A percentile compares a stretch with the other conserved stretches of the same genome.
These are phyloP conservation scores for Hypoxylon fuscum DNA, from an alignment of 495 filamentous ascomycete species.

Conservation along the genomic window DNA sequence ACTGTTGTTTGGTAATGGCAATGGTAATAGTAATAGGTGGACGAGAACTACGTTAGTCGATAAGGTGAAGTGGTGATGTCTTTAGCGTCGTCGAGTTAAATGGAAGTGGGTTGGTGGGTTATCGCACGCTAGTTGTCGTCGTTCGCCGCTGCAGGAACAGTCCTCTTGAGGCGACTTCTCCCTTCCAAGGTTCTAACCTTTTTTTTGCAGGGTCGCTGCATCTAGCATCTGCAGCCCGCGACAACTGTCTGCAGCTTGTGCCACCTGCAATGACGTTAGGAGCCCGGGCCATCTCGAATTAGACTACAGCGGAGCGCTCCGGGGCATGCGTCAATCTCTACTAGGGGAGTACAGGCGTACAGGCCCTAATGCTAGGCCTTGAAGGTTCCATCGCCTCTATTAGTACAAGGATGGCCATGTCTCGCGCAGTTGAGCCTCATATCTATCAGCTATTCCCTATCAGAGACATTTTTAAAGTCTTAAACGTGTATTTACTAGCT, in stretches of 20 bases:
- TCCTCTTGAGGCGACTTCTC: constrained; percentile 25
- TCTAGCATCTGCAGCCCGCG: constrained; percentile 16
- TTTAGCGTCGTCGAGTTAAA: constrained; percentile 3
- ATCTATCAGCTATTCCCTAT: background rate
- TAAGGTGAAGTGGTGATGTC: background rate
- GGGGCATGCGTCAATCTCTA: constrained; percentile 1
- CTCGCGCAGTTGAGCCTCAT: constrained; percentile 27
- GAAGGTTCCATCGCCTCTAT: constrained; percentile 11
- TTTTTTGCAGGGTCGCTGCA: constrained; percentile 20
- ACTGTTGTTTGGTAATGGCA: no score
- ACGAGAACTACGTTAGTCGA: background rate
- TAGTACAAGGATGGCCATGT: constrained; percentile 29
- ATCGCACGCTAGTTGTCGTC: constrained; percentile 29
- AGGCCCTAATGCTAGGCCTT: no score
- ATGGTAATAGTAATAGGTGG: constrained; percentile 10
- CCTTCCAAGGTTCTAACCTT: constrained; percentile 16
- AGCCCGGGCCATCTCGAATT: background rate
- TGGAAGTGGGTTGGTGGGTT: constrained; percentile 6
- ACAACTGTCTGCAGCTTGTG: constrained; percentile 24
- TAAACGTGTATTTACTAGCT: background rate
- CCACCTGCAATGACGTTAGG: constrained; percentile 41
- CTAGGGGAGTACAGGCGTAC: constrained; percentile 17
- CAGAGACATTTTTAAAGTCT: background rate
- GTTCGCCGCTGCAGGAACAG: constrained; percentile 25
- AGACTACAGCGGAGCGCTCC: constrained; percentile 23